phyloP scores from a whole-genome alignment of 441 rosid genomes.

The Erysimum pusillum region DNA sequence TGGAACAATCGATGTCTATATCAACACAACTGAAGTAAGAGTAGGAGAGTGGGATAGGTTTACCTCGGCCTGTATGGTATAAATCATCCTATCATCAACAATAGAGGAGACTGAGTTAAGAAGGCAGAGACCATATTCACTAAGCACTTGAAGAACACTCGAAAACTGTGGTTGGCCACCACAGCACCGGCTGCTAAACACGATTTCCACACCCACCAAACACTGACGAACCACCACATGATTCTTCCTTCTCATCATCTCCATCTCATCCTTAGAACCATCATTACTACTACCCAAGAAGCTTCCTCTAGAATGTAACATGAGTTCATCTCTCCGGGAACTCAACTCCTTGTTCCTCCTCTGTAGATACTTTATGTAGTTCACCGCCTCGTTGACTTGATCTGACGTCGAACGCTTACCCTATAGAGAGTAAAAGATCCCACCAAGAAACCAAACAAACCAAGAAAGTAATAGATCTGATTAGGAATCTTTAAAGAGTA shows the following conservation, averaged over 20 bases:
- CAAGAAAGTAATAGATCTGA: conserved; percentile 28
- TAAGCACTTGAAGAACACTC: conserved; percentile 53
- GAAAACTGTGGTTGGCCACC: conserved; percentile 57
- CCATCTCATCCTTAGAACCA: conserved; percentile 19
- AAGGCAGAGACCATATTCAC: conserved; percentile 60
- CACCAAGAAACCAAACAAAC: background rate
- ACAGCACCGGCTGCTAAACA: conserved; percentile 49
- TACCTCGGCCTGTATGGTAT: conserved; percentile 74
- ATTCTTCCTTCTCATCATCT: conserved; percentile 26
- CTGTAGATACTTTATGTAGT: conserved; percentile 65
- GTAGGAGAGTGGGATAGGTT: background rate
- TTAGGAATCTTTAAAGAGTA: background rate
- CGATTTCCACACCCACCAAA: conserved; percentile 64
- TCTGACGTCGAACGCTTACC: conserved; percentile 92
- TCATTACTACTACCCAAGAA: conserved; percentile 11
- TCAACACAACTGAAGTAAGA: background rate
- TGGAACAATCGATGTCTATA: background rate
- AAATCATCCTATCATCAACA: conserved; percentile 54
- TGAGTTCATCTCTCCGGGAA: conserved; percentile 56
- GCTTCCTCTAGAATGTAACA: conserved; percentile 40
- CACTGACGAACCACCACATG: conserved; percentile 54
- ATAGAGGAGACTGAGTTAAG: conserved; percentile 58
- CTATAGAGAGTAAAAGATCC: conserved; percentile 44
- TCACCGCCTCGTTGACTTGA: conserved; percentile 78
- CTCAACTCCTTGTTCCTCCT: conserved; percentile 56